Conservation (phyloP, 805 yeast species). For the Debaryomyces hansenii region DNA sequence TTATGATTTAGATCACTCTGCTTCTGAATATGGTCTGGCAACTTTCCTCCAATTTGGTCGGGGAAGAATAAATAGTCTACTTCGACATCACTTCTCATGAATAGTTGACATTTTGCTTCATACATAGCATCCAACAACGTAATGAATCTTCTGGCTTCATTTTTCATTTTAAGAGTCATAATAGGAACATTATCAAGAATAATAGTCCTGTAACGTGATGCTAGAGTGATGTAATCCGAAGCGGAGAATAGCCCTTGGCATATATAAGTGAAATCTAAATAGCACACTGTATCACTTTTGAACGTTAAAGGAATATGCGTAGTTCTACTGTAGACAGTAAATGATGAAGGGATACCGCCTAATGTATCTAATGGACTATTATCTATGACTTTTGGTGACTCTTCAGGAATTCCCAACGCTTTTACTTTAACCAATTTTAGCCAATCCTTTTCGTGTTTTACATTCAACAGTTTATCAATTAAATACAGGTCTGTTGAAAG, state of each 20-base stretch:
- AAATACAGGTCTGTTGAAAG: constrained; percentile 24
- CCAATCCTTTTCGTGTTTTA: constrained; percentile 35
- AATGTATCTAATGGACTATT: constrained; percentile 9
- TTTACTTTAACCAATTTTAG: constrained; percentile 21
- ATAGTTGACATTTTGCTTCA: constrained; percentile 64
- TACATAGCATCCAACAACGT: constrained; percentile 68
- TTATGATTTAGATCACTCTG: constrained; percentile 25
- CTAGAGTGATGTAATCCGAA: constrained; percentile 68
- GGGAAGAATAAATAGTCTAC: constrained; percentile 66
- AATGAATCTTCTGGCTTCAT: constrained; percentile 69
- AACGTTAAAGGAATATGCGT: constrained; percentile 47
- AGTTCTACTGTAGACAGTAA: constrained; percentile 58
- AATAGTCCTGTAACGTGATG: constrained; percentile 57
- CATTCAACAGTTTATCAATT: constrained; percentile 28
- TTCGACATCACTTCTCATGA: constrained; percentile 48
- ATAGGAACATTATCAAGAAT: constrained; percentile 63
- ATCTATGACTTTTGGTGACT: constrained; percentile 2
- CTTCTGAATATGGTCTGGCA: constrained; percentile 11
- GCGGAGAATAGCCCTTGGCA: constrained; percentile 61
- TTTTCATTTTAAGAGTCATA: constrained; percentile 54
- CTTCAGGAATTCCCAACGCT: constrained; percentile 14
- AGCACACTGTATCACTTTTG: constrained; percentile 38
- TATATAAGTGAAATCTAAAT: constrained; percentile 51
- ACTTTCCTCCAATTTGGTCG: constrained; percentile 25
- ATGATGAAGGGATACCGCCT: constrained; percentile 20